Percentiles rank a stretch among this genome's conserved stretches.
These are phyloP conservation scores for Phytophthora citricola DNA, from an alignment of 352 stramenopile species.

Conservation along the genomic window DNA sequence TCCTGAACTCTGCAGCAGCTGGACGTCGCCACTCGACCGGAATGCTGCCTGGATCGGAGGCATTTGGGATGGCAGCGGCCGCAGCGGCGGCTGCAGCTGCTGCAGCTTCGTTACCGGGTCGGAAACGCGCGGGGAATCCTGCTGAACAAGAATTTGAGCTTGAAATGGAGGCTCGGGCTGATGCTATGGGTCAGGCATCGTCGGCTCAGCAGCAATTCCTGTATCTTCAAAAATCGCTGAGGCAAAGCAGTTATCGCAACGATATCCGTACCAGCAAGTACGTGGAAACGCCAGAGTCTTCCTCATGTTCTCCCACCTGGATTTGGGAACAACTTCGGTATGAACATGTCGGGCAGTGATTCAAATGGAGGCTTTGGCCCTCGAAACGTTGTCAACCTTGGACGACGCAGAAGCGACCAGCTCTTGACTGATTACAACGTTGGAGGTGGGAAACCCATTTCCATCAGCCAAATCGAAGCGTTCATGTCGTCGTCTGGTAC, in stretches of 20 bases:
- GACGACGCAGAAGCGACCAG: conserved; percentile 45
- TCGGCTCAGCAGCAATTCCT: conserved; percentile 29
- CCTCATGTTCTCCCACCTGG: conserved; percentile 43
- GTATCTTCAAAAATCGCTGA: conserved; percentile 37
- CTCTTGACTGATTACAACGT: conserved; percentile 28
- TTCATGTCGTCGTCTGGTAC: conserved; percentile 31
- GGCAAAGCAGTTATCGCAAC: conserved; percentile 32
- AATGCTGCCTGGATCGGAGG: conserved; percentile 46
- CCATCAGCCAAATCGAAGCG: conserved; percentile 32
- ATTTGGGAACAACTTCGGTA: conserved; percentile 26
- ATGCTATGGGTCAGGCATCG: conserved; percentile 13
- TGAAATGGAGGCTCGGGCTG: conserved; percentile 37
- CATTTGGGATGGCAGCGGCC: conserved; percentile 35
- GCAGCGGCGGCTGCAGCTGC: conserved; percentile 26
- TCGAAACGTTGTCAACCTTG: conserved; percentile 15
- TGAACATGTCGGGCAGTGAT: conserved; percentile 13
- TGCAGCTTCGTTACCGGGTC: conserved; percentile 5
- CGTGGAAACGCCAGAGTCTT: conserved; percentile 53
- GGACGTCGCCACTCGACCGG: conserved; percentile 57
- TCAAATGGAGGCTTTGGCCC: conserved; percentile 17
- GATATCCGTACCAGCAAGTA: conserved; percentile 23
- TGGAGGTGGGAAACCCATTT: conserved; percentile 14
- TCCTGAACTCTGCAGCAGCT: conserved; percentile 40
- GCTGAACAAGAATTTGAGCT: conserved; percentile 45
- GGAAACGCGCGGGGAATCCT: conserved; percentile 31